Conservation (phyloP, 1,284 basidiomycete genomes). For the Apiotrichum gamsii region DNA sequence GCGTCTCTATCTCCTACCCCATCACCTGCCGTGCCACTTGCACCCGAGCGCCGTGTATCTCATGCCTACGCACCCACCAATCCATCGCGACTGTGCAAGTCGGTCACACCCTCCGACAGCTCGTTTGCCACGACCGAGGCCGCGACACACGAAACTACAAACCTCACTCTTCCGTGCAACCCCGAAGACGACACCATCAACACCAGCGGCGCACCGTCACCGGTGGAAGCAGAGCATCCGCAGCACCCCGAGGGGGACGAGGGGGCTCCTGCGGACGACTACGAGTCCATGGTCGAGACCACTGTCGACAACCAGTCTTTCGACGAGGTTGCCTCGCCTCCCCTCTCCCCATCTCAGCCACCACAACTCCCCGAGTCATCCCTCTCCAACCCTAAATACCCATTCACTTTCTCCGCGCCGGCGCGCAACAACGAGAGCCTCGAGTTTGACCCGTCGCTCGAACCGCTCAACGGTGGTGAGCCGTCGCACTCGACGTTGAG, state of each 20-base stretch:
- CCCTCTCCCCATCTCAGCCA: background rate
- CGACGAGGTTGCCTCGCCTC: background rate
- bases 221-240: background rate
- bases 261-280: no score
- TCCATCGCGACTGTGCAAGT: slow-evolving; percentile 44
- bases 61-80: slow-evolving; percentile 43
- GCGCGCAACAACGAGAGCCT: slow-evolving; percentile 5
- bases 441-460: slow-evolving; percentile 7
- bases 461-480: slow-evolving; percentile 21
- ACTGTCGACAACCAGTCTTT: background rate
- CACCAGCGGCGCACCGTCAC: background rate
- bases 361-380: slow-evolving; percentile 11
- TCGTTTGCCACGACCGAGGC: slow-evolving; percentile 20
- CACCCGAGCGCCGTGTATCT: slow-evolving; percentile 22
- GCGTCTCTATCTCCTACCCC: no score
- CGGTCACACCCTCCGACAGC: slow-evolving; percentile 38
- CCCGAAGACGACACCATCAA: slow-evolving; percentile 1
- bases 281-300: slow-evolving; percentile 2
- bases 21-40: background rate
- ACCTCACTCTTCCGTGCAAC: slow-evolving; percentile 6
- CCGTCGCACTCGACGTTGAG: slow-evolving; percentile 31
- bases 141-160: background rate
- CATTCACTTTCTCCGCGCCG: slow-evolving; percentile 69
- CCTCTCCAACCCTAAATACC: slow-evolving; percentile 50
- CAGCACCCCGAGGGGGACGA: background rate